Evolutionary conservation across 345 rosid genomes (phyloP).

Genomic region (Viola odorata): DNA sequence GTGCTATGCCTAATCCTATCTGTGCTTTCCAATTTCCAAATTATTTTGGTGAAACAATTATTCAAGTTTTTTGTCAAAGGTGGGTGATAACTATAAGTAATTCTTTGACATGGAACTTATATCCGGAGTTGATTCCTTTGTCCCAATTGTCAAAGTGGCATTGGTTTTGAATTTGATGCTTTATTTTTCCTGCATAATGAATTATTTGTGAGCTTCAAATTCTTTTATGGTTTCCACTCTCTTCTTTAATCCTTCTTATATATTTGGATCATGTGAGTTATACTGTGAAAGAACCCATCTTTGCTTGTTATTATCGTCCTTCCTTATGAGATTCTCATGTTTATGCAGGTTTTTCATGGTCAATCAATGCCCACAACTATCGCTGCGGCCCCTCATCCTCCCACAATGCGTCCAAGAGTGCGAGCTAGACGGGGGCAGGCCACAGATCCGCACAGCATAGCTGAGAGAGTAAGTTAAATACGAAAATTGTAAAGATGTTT

Average conservation of each 20-base stretch:
- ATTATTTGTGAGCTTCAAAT: not conserved
- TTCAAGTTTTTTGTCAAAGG: not conserved
- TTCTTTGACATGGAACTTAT: not conserved
- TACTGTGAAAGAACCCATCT: not conserved
- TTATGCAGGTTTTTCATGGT: constrained; percentile 75
- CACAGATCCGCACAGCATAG: constrained; percentile 99
- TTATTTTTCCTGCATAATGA: not conserved
- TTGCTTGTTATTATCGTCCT: not conserved
- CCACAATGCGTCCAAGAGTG: constrained; percentile 89
- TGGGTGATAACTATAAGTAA: not conserved
- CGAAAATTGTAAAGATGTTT: not conserved
- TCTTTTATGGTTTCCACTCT: not conserved
- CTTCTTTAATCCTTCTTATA: not conserved
- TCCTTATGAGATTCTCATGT: constrained; percentile 12
- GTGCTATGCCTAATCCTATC: too few relatives aligned
- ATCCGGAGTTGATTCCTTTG: not conserved
- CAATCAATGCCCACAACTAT: constrained; percentile 70
- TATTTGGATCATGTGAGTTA: not conserved
- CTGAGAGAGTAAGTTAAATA: constrained; percentile 71
- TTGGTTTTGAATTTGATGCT: not conserved
- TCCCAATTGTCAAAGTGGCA: not conserved
- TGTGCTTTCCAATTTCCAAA: not conserved
- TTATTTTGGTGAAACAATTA: not conserved
- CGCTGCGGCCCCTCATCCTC: constrained; percentile 81
- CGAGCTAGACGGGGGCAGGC: constrained; percentile 99